Conservation (phyloP, 2,329 filamentous ascomycete genomes). For the Plenodomus tracheiphilus region DNA sequence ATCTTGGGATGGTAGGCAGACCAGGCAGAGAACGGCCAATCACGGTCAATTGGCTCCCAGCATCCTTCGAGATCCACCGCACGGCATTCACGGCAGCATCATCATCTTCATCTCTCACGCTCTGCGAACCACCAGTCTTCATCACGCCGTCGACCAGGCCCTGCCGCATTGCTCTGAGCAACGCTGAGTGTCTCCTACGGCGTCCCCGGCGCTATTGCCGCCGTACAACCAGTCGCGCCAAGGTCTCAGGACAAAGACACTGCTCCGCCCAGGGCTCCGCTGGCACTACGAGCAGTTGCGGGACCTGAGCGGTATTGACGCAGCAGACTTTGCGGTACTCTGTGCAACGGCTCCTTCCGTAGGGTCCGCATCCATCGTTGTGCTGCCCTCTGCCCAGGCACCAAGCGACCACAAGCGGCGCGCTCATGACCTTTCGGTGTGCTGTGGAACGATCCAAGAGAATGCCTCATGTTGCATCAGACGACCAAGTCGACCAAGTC, state of each 20-base stretch:
- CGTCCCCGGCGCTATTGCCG: neutral
- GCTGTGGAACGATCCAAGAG: neutral
- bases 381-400: neutral
- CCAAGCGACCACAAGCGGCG: neutral
- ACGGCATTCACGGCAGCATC: neutral
- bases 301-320: neutral
- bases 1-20: neutral
- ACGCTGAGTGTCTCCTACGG: neutral
- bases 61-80: neutral
- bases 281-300: neutral
- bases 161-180: neutral
- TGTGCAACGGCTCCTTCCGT: neutral
- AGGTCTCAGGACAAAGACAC: neutral
- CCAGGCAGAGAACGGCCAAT: neutral
- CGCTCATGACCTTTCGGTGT: neutral
- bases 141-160: neutral
- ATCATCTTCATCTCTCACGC: neutral
- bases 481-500: neutral
- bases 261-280: neutral
- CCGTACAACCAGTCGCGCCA: neutral
- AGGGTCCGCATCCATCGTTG: neutral
- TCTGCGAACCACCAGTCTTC: neutral
- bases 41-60: neutral
- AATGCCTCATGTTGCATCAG: neutral
- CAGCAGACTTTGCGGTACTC: neutral